phyloP scores from a whole-genome alignment of 805 yeast genomes.

The Ogataea paraovalis region DNA sequence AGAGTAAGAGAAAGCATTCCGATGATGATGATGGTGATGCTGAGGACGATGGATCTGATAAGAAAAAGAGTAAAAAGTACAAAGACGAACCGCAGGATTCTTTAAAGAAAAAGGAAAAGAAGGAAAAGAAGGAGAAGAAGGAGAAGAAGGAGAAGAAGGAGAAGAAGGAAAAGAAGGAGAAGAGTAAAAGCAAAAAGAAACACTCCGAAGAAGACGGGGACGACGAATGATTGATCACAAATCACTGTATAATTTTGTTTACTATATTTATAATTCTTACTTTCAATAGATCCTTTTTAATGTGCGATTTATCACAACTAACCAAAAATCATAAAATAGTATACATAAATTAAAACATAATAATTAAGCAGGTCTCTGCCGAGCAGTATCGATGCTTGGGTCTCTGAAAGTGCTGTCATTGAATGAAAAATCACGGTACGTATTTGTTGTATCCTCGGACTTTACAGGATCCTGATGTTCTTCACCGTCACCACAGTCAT shows the following conservation, averaged over 20 bases:
- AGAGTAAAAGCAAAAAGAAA: background rate
- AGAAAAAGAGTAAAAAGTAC: constrained; percentile 15
- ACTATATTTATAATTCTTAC: background rate
- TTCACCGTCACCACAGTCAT: too few relatives aligned
- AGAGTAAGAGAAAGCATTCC: constrained; percentile 11
- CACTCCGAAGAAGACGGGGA: background rate
- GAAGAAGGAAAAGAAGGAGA: constrained; percentile 7
- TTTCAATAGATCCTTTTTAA: background rate
- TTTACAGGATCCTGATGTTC: too few relatives aligned
- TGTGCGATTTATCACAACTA: background rate
- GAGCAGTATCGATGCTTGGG: background rate
- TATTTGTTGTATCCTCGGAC: too few relatives aligned
- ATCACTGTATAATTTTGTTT: background rate
- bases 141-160: constrained; percentile 11
- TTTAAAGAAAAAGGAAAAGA: constrained; percentile 7
- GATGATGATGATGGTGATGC: constrained; percentile 28
- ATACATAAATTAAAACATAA: background rate
- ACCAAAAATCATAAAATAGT: background rate
- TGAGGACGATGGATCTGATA: constrained; percentile 28
- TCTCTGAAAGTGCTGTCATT: constrained; percentile 1
- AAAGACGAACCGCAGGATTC: constrained; percentile 11
- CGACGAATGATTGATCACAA: constrained; percentile 1
- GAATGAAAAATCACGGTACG: background rate
- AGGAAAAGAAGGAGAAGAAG: constrained; percentile 19
- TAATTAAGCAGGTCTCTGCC: constrained; percentile 1